Base-by-base conservation (phyloP, 2,329 filamentous ascomycete species). In the Alternaria arborescens region DNA sequence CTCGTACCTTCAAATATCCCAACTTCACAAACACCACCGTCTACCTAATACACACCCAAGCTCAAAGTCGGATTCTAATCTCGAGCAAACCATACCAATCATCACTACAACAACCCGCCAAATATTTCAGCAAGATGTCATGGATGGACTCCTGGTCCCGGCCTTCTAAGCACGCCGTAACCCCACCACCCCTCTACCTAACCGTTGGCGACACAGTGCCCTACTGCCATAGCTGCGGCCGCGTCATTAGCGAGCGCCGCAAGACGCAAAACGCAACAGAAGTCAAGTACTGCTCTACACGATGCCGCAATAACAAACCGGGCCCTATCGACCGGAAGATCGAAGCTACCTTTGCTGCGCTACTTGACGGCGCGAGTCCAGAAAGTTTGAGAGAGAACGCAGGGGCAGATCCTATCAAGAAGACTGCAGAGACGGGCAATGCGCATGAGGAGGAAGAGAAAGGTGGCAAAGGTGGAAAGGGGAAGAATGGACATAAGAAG, bases 171-270 rank as follows among this genome's bases (percentile, higher is more conserved):
- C 72, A 75, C 44, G 71, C 77, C 34, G 71, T 79, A 34, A 78
- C 77, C 1, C 86, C 86, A 11, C 82, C 84, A 10, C 86, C 86
- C 0, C 82, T 83, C 50, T 89, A 88, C 67, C 78, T 88, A 26
- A 78, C 78, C 1, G 70, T 77, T 3, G 80, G 81, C 43, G 83
- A 85, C 48, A 72, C 78, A 26, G 83, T 82, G 0, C 82, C 83
- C 1, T 88, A 88, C 71, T 88, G 86, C 65, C 82, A 83, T 61
- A 82, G 83, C 12, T 89, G 86, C 65, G 86, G 87, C 1, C 80
- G 86, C 41, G 81, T 86, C 3, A 87, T 87, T 40, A 81, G 83
- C 64, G 72, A 75, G 70, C 61, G 68, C 30, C 74, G 75, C 22
- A 79, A 79, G 47, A 69, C 68, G 2, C 66, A 73, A 18, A 62